A percentile compares a stretch with the other conserved stretches of the same genome.
These are phyloP conservation scores for Nymphaea thermarum DNA, from an alignment of 164 flowering plant genomes.

Conservation along the genomic window DNA sequence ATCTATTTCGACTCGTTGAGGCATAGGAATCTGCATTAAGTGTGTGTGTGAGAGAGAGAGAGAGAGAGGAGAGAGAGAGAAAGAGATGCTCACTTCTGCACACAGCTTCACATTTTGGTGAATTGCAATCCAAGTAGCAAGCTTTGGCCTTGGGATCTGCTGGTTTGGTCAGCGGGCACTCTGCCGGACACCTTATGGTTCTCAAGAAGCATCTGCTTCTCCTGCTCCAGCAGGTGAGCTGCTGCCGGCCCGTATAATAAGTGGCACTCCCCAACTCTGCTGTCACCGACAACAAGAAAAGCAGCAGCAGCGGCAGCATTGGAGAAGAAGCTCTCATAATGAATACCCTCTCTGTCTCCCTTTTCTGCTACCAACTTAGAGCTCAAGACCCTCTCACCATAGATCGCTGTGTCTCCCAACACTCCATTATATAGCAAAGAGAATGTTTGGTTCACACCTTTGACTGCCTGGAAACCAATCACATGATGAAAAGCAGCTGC, in stretches of 20 bases:
- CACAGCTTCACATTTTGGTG: slow-evolving; percentile 24
- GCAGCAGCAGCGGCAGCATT: slow-evolving; percentile 2
- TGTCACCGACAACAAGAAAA: slow-evolving; percentile 1
- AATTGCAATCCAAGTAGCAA: slow-evolving; percentile 22
- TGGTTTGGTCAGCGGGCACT: slow-evolving; percentile 22
- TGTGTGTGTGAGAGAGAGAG: background rate
- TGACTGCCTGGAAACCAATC: too few species aligned
- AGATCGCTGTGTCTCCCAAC: too few species aligned
- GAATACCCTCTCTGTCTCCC: too few species aligned
- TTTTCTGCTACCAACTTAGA: too few species aligned
- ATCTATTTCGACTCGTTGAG: background rate
- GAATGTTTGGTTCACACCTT: too few species aligned
- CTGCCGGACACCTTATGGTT: slow-evolving; percentile 12
- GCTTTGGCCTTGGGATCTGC: slow-evolving; percentile 15
- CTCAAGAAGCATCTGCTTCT: slow-evolving; percentile 16
- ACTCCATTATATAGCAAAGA: too few species aligned
- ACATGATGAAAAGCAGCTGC: too few species aligned
- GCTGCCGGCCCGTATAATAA: slow-evolving; percentile 1
- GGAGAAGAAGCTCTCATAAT: too few species aligned
- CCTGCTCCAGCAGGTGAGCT: slow-evolving; percentile 8
- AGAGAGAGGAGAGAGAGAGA: background rate
- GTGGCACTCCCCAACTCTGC: slow-evolving; percentile 5
- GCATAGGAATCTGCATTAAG: background rate
- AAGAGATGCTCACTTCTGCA: slow-evolving; percentile 25
- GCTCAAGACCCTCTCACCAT: too few species aligned